Conservation (phyloP, 139 green algal genomes). For the Chlorella sp. region DNA sequence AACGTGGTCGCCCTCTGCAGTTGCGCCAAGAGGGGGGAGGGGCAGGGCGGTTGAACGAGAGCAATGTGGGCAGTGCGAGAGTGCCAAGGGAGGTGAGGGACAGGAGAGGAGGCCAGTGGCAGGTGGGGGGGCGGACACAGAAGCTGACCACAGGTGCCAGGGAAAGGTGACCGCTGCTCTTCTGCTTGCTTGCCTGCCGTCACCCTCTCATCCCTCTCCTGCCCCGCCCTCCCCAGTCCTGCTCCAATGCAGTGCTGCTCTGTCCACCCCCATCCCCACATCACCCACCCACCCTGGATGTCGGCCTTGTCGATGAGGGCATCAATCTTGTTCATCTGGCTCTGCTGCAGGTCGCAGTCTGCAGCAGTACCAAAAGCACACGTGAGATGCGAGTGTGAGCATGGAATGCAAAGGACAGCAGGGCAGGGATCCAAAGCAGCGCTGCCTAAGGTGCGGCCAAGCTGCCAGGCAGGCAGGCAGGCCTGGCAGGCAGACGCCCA, state of each 20-base stretch:
- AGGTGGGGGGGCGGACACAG: no score
- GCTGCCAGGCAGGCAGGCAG: background rate
- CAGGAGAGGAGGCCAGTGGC: background rate
- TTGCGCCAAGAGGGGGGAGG: background rate
- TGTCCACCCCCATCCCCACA: no score
- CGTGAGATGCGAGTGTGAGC: no score
- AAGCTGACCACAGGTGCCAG: background rate
- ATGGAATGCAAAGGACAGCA: no score
- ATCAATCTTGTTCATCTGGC: slow-evolving; percentile 91
- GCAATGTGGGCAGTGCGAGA: background rate
- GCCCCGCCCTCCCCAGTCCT: no score
- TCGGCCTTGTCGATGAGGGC: slow-evolving; percentile 72
- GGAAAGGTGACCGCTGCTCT: background rate
- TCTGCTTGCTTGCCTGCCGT: background rate
- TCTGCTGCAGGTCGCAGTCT: slow-evolving; percentile 32
- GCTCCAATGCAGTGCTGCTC: no score
- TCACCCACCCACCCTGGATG: slow-evolving; percentile 39
- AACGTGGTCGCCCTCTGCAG: slow-evolving; percentile 71
- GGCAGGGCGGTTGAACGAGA: background rate
- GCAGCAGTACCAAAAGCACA: background rate
- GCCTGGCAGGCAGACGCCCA: no score
- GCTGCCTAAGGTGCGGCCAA: no score
- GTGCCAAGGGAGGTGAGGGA: background rate
- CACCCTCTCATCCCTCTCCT: no score
- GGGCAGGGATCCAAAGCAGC: no score